Base-by-base conservation (phyloP, 768 basidiomycete species). In the Trametes cubensis region DNA sequence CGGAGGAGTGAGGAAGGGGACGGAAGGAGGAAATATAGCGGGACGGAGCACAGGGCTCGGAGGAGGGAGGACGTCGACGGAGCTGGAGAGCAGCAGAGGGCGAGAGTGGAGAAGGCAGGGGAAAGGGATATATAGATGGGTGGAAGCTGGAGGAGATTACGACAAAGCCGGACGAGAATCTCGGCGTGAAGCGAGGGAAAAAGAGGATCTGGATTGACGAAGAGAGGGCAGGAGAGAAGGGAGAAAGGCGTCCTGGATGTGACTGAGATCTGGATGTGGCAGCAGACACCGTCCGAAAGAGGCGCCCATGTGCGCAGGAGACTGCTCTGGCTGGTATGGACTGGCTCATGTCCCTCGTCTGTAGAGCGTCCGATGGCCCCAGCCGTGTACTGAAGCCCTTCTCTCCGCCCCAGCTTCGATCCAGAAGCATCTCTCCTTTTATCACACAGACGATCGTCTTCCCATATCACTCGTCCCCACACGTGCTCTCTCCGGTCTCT, bases 401-500 rank as follows among this genome's bases (percentile, higher is more conserved):
- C 48, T 49, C 58, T 20, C 38, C 23, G 50, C 28, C 42, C 49
- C n/a, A n/a, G n/a, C n/a, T 30, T 30, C 46, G 39, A 42, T 47
- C 53, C 61, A 52, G 45, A 58, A 42, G 40, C 57, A 2, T 41
- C 38, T 23, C 40, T 34, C n/a, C 14, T 8, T 53, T 54, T 30
- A 15, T 40, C 44, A 7, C 57, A 44, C 26, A 50, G 62, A 63
- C 62, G 62, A 63, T 63, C 61, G 38, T 11, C 23, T 45, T 54
- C 52, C 38, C 42, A 39, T 30, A 50, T 13, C 23, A 8, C 56
- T 7, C 34, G 11, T 28, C 26, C 20, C 13, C 56, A 21, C 52
- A 58, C 62, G 59, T 58, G 62, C 59, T 57, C 45, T 49, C 54
- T 45, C 50, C 61, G 55, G 55, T 40, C 55, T 57, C 55, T 56